Evolutionary conservation across 257 asterid species (phyloP).

Genomic region (Cinchona pubescens): DNA sequence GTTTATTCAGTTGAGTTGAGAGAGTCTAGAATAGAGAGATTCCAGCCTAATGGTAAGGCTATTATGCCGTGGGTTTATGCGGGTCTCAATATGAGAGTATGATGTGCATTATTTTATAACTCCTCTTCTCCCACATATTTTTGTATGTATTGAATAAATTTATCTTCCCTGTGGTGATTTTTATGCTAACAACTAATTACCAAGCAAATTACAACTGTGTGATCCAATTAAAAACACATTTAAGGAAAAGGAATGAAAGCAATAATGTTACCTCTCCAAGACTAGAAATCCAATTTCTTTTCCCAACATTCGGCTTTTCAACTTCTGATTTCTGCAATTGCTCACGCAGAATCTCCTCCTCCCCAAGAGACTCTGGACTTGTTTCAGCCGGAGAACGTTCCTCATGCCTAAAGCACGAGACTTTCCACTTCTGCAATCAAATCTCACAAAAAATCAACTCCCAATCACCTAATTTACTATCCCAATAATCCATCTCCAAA

Average conservation of each 20-base stretch:
- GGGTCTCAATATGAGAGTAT: no score
- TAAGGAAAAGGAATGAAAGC: neutral
- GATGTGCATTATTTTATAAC: no score
- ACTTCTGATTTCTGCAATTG: constrained; percentile 42
- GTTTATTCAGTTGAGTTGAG: no score
- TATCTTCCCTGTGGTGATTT: no score
- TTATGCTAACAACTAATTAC: neutral
- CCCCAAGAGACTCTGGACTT: constrained; percentile 46
- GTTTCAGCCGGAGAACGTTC: constrained; percentile 44
- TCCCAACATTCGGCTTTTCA: constrained; percentile 35
- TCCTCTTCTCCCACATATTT: no score
- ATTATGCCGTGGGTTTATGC: no score
- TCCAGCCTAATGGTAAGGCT: no score
- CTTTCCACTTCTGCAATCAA: constrained; percentile 57
- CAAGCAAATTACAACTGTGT: neutral
- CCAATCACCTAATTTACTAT: neutral
- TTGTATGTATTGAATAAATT: no score
- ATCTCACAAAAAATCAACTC: neutral
- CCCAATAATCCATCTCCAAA: neutral
- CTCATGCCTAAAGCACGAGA: constrained; percentile 73
- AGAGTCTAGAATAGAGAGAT: no score
- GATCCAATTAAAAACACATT: constrained; percentile 11
- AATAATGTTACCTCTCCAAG: constrained; percentile 40
- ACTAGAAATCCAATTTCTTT: constrained; percentile 37
- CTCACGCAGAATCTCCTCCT: constrained; percentile 53